These are phyloP conservation scores for Boletus fagicola DNA, from an alignment of 768 basidiomycete genomes.

Conservation along the genomic window DNA sequence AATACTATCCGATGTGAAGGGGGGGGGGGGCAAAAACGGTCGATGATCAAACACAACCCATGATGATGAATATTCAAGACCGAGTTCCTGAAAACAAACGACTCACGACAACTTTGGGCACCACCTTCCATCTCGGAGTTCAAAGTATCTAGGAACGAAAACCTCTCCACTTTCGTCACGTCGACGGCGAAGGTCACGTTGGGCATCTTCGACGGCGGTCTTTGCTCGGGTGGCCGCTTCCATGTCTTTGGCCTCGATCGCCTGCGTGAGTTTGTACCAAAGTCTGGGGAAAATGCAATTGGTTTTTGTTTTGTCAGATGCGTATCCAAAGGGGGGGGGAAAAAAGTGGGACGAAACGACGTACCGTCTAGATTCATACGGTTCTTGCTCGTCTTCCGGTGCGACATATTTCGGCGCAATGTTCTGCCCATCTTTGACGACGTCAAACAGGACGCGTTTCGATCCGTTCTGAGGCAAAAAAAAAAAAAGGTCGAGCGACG, in stretches of 20 bases:
- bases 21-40: no score
- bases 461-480: conserved; percentile 48
- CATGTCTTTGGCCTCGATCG: conserved; percentile 89
- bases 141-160: conserved; percentile 81
- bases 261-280: conserved; percentile 81
- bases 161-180: conserved; percentile 71
- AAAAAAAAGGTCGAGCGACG: background rate
- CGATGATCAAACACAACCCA: no score
- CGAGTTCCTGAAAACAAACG: background rate
- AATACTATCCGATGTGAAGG: no score
- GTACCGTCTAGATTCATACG: conserved; percentile 84
- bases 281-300: conserved; percentile 32
- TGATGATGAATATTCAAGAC: no score
- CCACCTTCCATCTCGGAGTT: conserved; percentile 75
- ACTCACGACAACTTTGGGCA: conserved; percentile 60
- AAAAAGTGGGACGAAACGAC: conserved; percentile 17
- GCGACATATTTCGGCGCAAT: conserved; percentile 81
- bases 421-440: conserved; percentile 65
- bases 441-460: conserved; percentile 84
- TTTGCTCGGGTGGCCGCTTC: conserved; percentile 91
- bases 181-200: conserved; percentile 73
- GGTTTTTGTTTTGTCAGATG: no score
- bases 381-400: conserved; percentile 84
- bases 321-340: no score
- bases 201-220: conserved; percentile 84